Evolutionary conservation across 2,329 filamentous ascomycete species (phyloP).

Genomic region (Talaromyces sp.): DNA sequence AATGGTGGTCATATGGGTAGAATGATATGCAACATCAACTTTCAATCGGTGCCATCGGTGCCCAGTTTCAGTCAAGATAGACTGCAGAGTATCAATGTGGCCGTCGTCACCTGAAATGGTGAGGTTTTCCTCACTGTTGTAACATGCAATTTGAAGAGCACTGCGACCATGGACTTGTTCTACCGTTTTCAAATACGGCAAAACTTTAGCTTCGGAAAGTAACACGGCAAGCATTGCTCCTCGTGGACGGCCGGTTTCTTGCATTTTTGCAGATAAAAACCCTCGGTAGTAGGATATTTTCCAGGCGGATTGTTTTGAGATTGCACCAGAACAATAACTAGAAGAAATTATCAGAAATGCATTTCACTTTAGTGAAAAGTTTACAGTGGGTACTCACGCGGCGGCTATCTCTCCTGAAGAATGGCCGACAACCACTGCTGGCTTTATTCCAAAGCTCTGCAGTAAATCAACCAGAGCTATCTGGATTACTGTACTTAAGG

Average conservation of each 20-base stretch:
- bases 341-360: not conserved
- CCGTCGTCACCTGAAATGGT: not conserved
- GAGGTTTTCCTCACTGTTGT: not conserved
- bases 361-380: slow-evolving; percentile 33
- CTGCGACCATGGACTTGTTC: slow-evolving; percentile 17
- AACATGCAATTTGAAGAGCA: slow-evolving; percentile 11
- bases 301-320: not conserved
- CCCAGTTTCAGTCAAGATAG: not conserved
- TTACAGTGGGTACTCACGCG: slow-evolving; percentile 37
- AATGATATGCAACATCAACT: not conserved
- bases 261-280: slow-evolving; percentile 4
- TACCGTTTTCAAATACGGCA: slow-evolving; percentile 6
- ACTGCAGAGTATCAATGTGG: not conserved
- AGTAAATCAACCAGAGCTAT: slow-evolving; percentile 15
- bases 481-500: slow-evolving; percentile 16
- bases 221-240: slow-evolving; percentile 31
- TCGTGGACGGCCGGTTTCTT: not conserved
- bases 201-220: slow-evolving; percentile 16
- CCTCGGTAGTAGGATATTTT: slow-evolving; percentile 36
- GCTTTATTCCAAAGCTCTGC: slow-evolving; percentile 21
- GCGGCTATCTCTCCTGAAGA: slow-evolving; percentile 45
- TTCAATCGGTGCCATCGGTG: not conserved
- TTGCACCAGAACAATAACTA: not conserved
- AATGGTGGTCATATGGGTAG: not conserved
- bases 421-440: slow-evolving; percentile 37